Base-by-base conservation (phyloP, 257 asterid species). In the Nicotiana otophora region DNA sequence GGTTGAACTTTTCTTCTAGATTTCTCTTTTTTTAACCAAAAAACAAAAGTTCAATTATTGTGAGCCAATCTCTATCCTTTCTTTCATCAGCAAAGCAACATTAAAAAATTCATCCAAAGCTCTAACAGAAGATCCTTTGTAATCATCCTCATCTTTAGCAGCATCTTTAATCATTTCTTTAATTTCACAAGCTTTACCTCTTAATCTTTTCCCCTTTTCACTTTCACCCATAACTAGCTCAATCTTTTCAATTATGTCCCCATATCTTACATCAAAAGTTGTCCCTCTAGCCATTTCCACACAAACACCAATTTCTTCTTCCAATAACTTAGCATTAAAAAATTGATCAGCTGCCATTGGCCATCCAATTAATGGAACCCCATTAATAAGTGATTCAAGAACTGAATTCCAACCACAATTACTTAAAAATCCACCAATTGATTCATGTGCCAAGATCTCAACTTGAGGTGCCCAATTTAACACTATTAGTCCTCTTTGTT, bases 371-470 rank as follows among this genome's bases (percentile, higher is more conserved):
- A 91, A 11, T 3, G 93, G 90, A 51, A 92, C 90, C 2, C 93
- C 93, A 34, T 85, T 83, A 16, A 55, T 65, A 1, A 92, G 88
- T 10, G 95, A 83, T 80, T 92, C 95, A 74, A 91, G 87, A 31
- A 88, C 88, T 11, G 95, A 93, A 63, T 92, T 92, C 95, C 95
- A 91, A 4, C 95, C 93, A 55, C 93, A 92, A n/a, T 90, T 92
- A 34, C 89, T 89, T 4, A 91, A 65, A 48, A 90, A 91, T 8
- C 86, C 91, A 17, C 82, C 89, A 2, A 85, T 82, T 0, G 95
- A 90, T 78, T 79, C 80, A 65, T 91, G 97, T 0, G 62, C 78
- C 82, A 91, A 83, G 31, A 91, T 91, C 57, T 88, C 92, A 78
- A 85, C 33, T 80, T 91, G 95, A 26, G 97, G 95, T 36, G 92